These are phyloP conservation scores for Carex littledalei DNA, from an alignment of 176 grass and related monocot species.

Conservation along the genomic window DNA sequence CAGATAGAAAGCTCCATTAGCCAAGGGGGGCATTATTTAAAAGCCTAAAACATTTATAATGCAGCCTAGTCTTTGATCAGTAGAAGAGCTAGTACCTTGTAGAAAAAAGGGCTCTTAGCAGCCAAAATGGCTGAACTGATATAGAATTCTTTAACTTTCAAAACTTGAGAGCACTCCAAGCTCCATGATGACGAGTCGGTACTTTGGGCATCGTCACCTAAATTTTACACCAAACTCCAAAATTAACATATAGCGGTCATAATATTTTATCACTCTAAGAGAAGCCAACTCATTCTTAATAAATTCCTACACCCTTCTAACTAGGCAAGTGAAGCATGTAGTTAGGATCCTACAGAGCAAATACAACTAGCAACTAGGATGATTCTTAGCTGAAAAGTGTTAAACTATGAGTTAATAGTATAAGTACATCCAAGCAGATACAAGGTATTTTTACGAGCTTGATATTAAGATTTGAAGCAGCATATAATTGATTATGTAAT, in stretches of 20 bases:
- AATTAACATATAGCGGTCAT: neutral
- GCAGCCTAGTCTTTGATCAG: neutral
- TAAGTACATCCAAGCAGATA: neutral
- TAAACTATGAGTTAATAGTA: no score
- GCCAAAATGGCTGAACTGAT: constrained; percentile 94
- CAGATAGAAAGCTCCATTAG: constrained; percentile 25
- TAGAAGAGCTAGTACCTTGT: constrained; percentile 46
- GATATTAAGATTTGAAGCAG: neutral
- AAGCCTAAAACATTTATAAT: neutral
- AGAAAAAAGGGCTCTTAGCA: constrained; percentile 96
- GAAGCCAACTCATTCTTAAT: neutral
- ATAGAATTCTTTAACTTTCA: constrained; percentile 66
- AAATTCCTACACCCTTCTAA: neutral
- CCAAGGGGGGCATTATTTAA: neutral
- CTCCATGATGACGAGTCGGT: constrained; percentile 50
- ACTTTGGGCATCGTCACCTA: constrained; percentile 53
- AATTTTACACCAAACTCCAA: neutral
- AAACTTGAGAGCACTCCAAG: constrained; percentile 31
- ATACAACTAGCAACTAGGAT: neutral
- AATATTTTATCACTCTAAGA: neutral
- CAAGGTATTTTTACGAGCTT: neutral
- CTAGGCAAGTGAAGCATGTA: neutral
- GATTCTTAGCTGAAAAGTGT: neutral
- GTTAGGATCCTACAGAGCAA: neutral
- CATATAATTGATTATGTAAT: neutral